Conservation (phyloP, 805 yeast genomes). For the Ogataea corticis region DNA sequence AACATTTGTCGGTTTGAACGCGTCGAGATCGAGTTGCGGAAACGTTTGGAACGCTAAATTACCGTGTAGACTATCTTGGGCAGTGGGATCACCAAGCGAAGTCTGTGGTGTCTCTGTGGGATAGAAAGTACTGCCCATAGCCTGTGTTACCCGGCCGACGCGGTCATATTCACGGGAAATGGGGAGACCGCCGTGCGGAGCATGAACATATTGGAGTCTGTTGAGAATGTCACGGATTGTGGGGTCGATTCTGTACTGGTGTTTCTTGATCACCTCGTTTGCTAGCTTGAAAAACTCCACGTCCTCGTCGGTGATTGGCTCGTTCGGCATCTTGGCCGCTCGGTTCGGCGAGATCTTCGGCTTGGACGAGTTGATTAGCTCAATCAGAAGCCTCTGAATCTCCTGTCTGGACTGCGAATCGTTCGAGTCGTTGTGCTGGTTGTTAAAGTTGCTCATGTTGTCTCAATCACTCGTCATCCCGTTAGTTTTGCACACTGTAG, state of each 20-base stretch:
- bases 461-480: constrained; percentile 1
- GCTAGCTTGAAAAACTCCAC: constrained; percentile 57
- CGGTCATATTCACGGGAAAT: constrained; percentile 24
- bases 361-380: constrained; percentile 30
- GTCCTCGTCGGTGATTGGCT: constrained; percentile 46
- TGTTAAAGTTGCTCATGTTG: constrained; percentile 12
- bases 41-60: constrained; percentile 3
- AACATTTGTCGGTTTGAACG: constrained; percentile 6
- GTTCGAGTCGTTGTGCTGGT: constrained; percentile 11
- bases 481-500: too few species aligned
- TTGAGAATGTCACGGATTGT: constrained; percentile 59
- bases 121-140: background rate
- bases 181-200: constrained; percentile 59
- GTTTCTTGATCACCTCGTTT: constrained; percentile 54
- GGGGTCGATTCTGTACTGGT: constrained; percentile 53
- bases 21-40: constrained; percentile 12
- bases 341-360: constrained; percentile 28
- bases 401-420: constrained; percentile 16
- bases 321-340: constrained; percentile 18
- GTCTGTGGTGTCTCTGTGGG: too few species aligned
- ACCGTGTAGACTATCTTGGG: background rate
- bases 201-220: constrained; percentile 56
- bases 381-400: constrained; percentile 25
- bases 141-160: background rate
- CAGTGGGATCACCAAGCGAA: too few species aligned